Conservation (phyloP, 148 eudicot genomes). For the Oxyria digyna region DNA sequence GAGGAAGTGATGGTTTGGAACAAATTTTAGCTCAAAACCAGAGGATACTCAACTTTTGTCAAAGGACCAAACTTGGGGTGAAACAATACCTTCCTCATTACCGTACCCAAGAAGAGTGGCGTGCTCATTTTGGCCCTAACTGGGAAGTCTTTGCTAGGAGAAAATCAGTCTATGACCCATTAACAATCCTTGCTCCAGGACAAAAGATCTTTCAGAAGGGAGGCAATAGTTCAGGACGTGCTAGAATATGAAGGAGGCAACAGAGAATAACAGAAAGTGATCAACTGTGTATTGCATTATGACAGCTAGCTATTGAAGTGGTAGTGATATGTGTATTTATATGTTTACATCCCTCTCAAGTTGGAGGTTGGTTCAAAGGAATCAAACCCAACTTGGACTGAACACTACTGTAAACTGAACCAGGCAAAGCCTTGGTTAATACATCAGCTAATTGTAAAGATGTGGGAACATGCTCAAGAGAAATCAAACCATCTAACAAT, state of each 20-base stretch:
- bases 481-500: neutral
- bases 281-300: no score
- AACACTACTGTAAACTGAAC: no score
- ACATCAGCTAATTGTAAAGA: neutral
- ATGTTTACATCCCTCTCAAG: neutral
- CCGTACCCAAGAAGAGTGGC: slow-evolving; percentile 52
- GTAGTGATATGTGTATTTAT: no score
- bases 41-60: slow-evolving; percentile 46
- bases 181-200: slow-evolving; percentile 78
- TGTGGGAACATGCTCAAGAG: neutral
- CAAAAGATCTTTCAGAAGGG: slow-evolving; percentile 63
- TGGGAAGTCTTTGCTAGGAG: slow-evolving; percentile 54
- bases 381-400: neutral
- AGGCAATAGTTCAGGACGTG: slow-evolving; percentile 13
- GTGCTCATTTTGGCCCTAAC: slow-evolving; percentile 53
- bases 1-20: slow-evolving; percentile 24
- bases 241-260: no score
- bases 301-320: no score
- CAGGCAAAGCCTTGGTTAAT: neutral
- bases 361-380: neutral
- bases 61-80: slow-evolving; percentile 38
- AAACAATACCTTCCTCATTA: slow-evolving; percentile 83
- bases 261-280: no score
- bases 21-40: slow-evolving; percentile 47
- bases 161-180: slow-evolving; percentile 67